Percentiles rank a stretch among this genome's conserved stretches.
Evolutionary conservation across 2,329 filamentous ascomycete genomes (phyloP).

Genomic region (Colletotrichum paranaense): DNA sequence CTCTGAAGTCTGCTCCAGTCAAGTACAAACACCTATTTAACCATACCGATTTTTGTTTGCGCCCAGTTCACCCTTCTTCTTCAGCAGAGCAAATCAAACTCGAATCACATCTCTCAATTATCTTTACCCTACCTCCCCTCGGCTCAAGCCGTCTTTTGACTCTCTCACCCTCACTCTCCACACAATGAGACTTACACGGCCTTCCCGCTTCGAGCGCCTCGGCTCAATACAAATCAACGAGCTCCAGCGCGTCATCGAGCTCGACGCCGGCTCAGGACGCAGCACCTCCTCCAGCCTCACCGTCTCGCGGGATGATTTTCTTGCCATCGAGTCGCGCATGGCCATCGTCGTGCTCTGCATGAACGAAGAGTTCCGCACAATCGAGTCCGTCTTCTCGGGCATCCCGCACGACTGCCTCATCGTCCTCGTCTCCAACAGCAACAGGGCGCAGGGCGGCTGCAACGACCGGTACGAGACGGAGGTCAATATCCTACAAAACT

Average conservation of each 20-base stretch:
- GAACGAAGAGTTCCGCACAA: conserved; percentile 13
- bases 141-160: neutral
- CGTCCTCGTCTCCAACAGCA: conserved; percentile 20
- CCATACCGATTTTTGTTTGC: neutral
- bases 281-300: neutral
- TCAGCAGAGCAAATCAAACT: neutral
- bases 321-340: conserved; percentile 8
- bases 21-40: neutral
- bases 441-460: neutral
- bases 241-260: conserved; percentile 15
- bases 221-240: conserved; percentile 9
- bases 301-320: neutral
- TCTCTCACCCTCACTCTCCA: no score
- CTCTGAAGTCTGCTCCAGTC: neutral
- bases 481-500: neutral
- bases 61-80: neutral
- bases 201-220: conserved; percentile 10
- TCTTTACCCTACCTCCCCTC: neutral
- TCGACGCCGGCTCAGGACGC: conserved; percentile 11
- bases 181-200: conserved; percentile 5
- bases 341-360: conserved; percentile 23
- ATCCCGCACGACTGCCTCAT: conserved; percentile 22
- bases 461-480: conserved; percentile 6
- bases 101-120: neutral
- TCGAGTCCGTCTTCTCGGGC: conserved; percentile 17